A percentile compares a stretch with the other conserved stretches of the same genome.
Conservation (phyloP, 1,284 basidiomycete genomes). For the Leccinum fallax region DNA sequence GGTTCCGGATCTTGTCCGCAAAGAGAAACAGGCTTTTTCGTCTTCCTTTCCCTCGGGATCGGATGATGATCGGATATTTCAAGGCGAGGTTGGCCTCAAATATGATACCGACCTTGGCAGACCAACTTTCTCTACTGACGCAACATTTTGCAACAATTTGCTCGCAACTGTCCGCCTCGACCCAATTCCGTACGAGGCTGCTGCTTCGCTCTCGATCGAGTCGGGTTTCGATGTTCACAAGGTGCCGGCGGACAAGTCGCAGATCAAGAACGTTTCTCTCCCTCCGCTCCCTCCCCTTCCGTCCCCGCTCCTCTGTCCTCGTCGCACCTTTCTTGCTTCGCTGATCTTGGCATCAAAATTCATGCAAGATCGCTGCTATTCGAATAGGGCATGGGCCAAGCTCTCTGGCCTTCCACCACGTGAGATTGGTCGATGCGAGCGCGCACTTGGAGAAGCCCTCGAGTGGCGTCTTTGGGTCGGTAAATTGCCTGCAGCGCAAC, state of each 20-base stretch:
- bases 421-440: conserved; percentile 80
- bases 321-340: conserved; percentile 85
- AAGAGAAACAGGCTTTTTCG: conserved; percentile 46
- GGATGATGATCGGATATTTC: conserved; percentile 48
- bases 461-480: conserved; percentile 87
- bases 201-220: conserved; percentile 12
- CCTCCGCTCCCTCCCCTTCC: conserved; percentile 57
- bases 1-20: conserved; percentile 57
- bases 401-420: conserved; percentile 75
- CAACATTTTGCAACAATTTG: conserved; percentile 27
- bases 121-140: conserved; percentile 6
- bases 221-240: conserved; percentile 19
- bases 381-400: conserved; percentile 91
- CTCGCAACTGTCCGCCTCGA: conserved; percentile 45
- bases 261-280: conserved; percentile 26
- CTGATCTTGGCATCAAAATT: conserved; percentile 91
- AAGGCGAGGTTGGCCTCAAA: conserved; percentile 43
- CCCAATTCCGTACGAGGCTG: conserved; percentile 6
- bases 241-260: conserved; percentile 21
- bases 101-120: conserved; percentile 18
- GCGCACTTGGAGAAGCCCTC: conserved; percentile 75
- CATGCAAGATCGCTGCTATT: conserved; percentile 90
- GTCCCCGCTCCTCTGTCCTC: conserved; percentile 82
- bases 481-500: conserved; percentile 47
- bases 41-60: conserved; percentile 43